Evolutionary conservation across 2,329 filamentous ascomycete genomes (phyloP).

Genomic region (Paecilomyces sp.): DNA sequence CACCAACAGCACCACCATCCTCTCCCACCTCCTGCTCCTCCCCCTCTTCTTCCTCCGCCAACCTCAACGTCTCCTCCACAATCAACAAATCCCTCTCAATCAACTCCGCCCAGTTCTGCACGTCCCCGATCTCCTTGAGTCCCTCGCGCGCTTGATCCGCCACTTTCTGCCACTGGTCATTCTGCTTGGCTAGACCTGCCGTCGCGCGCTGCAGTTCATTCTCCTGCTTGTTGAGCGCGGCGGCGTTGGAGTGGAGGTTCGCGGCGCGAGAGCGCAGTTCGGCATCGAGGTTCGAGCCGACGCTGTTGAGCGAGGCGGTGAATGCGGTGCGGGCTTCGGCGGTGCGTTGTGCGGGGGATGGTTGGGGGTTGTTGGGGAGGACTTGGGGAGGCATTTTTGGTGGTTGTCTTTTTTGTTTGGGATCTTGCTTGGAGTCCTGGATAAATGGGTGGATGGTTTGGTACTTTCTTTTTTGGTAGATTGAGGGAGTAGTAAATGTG

Average conservation of each 20-base stretch:
- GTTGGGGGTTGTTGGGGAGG: slow-evolving; percentile 5
- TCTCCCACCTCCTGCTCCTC: too few species aligned
- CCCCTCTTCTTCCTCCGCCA: slow-evolving; percentile 25
- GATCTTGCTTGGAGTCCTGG: too few species aligned
- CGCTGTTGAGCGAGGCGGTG: slow-evolving; percentile 35
- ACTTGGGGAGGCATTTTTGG: slow-evolving; percentile 3
- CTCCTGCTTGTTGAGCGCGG: slow-evolving; percentile 50
- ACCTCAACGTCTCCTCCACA: slow-evolving; percentile 35
- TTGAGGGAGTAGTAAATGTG: too few species aligned
- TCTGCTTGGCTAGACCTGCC: slow-evolving; percentile 45
- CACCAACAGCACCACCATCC: too few species aligned
- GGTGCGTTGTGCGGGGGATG: slow-evolving; percentile 24
- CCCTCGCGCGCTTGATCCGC: slow-evolving; percentile 49
- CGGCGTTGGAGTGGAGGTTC: slow-evolving; percentile 50
- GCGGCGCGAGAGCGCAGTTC: slow-evolving; percentile 48
- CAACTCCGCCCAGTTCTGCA: slow-evolving; percentile 60
- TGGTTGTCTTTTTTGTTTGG: too few species aligned
- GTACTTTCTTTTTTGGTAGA: too few species aligned
- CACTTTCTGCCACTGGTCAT: slow-evolving; percentile 47
- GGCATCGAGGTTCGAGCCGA: slow-evolving; percentile 43
- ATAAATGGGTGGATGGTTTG: too few species aligned
- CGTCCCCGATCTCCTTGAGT: slow-evolving; percentile 56
- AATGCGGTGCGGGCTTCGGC: slow-evolving; percentile 38
- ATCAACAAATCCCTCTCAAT: slow-evolving; percentile 44
- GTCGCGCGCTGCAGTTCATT: slow-evolving; percentile 45